phyloP scores from a whole-genome alignment of 257 asterid species.

The Solanum corneliomulleri region DNA sequence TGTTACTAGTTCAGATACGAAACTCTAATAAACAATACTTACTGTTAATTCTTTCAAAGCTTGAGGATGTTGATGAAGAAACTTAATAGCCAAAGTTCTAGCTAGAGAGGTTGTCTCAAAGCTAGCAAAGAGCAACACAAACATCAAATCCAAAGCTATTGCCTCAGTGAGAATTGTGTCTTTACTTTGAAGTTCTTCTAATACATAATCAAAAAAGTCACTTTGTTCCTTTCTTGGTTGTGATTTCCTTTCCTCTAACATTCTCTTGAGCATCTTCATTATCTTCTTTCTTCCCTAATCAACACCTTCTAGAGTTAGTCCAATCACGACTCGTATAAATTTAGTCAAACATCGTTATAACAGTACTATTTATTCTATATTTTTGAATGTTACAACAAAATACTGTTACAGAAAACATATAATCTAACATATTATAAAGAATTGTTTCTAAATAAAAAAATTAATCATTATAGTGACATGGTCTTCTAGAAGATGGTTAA shows the following conservation, averaged over 20 bases:
- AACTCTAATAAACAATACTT: background rate
- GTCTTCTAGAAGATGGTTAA: no score
- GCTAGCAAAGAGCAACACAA: constrained; percentile 83
- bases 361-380: fast-evolving
- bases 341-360: no score
- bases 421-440: no score
- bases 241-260: constrained; percentile 65
- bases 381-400: no score
- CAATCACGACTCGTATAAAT: background rate
- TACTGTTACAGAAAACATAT: no score
- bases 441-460: no score
- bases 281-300: constrained; percentile 70
- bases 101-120: constrained; percentile 81
- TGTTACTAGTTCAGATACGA: no score
- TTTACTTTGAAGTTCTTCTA: constrained; percentile 54
- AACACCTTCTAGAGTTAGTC: background rate
- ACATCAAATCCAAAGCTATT: constrained; percentile 87
- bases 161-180: constrained; percentile 61
- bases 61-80: constrained; percentile 43
- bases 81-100: constrained; percentile 51
- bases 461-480: no score
- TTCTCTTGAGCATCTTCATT: constrained; percentile 52
- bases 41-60: constrained; percentile 38
- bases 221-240: constrained; percentile 38
- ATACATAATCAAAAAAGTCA: constrained; percentile 84